phyloP scores from a whole-genome alignment of 2,329 filamentous ascomycete genomes.

The Aspergillus brasiliensis region DNA sequence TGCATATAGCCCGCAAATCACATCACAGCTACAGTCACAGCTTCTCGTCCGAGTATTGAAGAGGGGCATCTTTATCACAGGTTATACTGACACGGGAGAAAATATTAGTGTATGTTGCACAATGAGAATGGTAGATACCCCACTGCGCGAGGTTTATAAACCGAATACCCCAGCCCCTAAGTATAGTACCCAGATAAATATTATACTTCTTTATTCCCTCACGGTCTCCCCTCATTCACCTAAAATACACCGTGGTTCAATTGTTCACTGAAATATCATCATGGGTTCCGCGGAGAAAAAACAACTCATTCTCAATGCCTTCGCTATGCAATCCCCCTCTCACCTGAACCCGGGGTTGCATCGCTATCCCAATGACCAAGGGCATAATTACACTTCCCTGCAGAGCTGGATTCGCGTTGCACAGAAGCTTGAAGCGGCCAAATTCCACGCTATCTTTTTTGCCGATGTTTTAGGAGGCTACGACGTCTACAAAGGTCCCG shows the following conservation, averaged over 20 bases:
- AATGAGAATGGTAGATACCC: too few species aligned
- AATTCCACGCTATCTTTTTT: constrained; percentile 56
- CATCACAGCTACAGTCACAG: neutral
- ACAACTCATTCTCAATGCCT: constrained; percentile 51
- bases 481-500: constrained; percentile 49
- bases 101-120: too few species aligned
- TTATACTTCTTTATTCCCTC: too few species aligned
- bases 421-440: constrained; percentile 50
- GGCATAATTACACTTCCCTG: constrained; percentile 44
- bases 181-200: too few species aligned
- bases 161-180: too few species aligned
- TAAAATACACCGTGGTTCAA: neutral
- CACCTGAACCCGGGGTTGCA: constrained; percentile 50
- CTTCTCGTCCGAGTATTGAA: neutral
- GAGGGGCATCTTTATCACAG: neutral
- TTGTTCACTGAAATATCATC: neutral
- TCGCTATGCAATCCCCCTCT: constrained; percentile 51
- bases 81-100: too few species aligned
- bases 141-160: too few species aligned
- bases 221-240: neutral
- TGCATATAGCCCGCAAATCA: neutral
- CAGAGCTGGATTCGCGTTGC: constrained; percentile 53
- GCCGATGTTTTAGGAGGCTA: constrained; percentile 54
- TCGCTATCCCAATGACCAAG: constrained; percentile 39
- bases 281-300: constrained; percentile 22